phyloP scores from a whole-genome alignment of 208 protist species.

The Entamoeba dispar region DNA sequence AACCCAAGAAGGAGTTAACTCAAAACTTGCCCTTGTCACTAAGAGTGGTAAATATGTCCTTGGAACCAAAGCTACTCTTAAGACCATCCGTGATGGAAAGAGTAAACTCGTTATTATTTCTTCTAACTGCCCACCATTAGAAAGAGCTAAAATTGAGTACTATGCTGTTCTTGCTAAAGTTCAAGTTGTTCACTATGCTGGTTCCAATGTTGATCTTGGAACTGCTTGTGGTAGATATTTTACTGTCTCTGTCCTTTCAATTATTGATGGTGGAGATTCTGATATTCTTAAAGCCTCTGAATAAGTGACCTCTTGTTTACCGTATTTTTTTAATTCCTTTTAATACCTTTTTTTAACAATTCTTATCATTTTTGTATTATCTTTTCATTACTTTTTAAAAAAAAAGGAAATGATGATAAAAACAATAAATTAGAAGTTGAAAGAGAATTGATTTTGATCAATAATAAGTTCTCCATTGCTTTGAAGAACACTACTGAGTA shows the following conservation, averaged over 20 bases:
- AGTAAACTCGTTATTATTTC: slow-evolving; percentile 25
- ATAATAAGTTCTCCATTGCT: too few species aligned
- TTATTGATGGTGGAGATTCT: slow-evolving; percentile 22
- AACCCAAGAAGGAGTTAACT: slow-evolving; percentile 11
- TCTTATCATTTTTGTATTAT: too few species aligned
- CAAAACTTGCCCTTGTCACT: slow-evolving; percentile 14
- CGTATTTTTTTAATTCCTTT: too few species aligned
- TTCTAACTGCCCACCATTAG: slow-evolving; percentile 21
- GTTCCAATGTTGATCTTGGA: slow-evolving; percentile 14
- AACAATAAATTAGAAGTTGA: too few species aligned
- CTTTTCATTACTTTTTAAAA: too few species aligned
- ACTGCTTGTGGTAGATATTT: slow-evolving; percentile 17
- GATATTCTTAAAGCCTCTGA: slow-evolving; percentile 9
- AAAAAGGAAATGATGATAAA: too few species aligned
- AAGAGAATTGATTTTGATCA: too few species aligned
- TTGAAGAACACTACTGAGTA: neutral
- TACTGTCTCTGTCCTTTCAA: slow-evolving; percentile 5
- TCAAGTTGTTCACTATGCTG: slow-evolving; percentile 12
- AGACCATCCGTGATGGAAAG: slow-evolving; percentile 16
- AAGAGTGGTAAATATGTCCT: slow-evolving; percentile 21
- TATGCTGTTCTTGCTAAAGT: slow-evolving; percentile 7
- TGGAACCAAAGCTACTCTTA: slow-evolving; percentile 21
- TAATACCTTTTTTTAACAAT: too few species aligned
- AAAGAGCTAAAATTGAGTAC: slow-evolving; percentile 27
- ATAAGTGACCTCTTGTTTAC: neutral